Evolutionary conservation across 148 eudicot species (phyloP), one percentile per base, ranked within the genome.

Genomic region (Rhododendron ferrugineum): DNA sequence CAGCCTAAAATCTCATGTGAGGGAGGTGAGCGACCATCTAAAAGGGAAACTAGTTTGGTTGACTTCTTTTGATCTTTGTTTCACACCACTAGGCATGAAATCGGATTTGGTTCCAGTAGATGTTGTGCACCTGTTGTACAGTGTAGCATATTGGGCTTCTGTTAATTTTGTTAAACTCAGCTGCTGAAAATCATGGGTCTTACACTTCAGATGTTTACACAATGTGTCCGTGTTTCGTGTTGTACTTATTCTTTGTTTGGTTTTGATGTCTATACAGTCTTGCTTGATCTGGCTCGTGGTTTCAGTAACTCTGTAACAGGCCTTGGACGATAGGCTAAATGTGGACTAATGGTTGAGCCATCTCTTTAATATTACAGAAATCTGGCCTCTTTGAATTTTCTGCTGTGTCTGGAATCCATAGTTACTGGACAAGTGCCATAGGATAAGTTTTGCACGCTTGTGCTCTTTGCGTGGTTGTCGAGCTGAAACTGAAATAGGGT

Each of bases 91-190:
- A 4, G 32, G 40, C 49, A 49, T 32, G 44, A 9, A 52, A 11
- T 37, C 40, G 37, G 34, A 16, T 58, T 30, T 28, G 60, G 74
- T 74, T 74, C 42, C 84, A 34, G 32, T 11, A 73, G 76, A 85
- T 11, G 66, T 54, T 2, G 75, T 58, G 78, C 54, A 79, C 52
- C 50, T 85, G 58, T 78, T 85, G 89, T 88, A 88, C 72, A 88
- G 83, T 78, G 79, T 88, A 85, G 84, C 64, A 73, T 47, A 73
- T 47, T 60, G 34, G 64, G 60, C 32, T 81, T 74, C 62, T 81
- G 82, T 84, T 77, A 16, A 56, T 77, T 62, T 36, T 79, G 6
- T 47, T 81, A 42, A 42, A n/a, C 23, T 30, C 11, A 52, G 11
- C 78, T 28, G 11, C 70, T 28, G 44, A 52, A 80, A 42, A 14